phyloP scores from a whole-genome alignment of 2,329 filamentous ascomycete species.

The Neophaeococcomyces mojaviensis region DNA sequence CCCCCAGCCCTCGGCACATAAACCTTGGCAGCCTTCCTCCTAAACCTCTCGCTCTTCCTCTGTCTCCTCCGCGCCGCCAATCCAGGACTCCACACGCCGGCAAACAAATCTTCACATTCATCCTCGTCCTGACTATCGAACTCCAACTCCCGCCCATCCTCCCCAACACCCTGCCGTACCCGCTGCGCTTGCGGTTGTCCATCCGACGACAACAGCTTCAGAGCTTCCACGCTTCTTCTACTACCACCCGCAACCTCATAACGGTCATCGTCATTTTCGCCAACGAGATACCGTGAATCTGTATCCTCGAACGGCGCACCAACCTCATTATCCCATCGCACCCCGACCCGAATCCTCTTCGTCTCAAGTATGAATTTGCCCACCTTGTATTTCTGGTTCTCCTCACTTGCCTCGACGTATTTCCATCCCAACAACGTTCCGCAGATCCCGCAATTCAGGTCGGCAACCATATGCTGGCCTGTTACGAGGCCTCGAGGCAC shows the following conservation, averaged over 20 bases:
- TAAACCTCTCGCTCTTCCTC: conserved; percentile 18
- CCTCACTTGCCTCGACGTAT: conserved; percentile 56
- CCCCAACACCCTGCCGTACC: conserved; percentile 9
- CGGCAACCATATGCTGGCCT: conserved; percentile 55
- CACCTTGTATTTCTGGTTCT: conserved; percentile 56
- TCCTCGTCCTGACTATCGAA: conserved; percentile 61
- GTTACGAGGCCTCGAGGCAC: conserved; percentile 55
- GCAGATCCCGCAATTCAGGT: conserved; percentile 52
- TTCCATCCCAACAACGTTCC: conserved; percentile 56
- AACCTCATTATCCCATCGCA: conserved; percentile 44
- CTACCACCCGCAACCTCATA: too few species aligned
- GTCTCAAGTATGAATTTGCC: conserved; percentile 62
- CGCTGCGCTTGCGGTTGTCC: neutral
- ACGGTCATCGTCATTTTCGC: too few species aligned
- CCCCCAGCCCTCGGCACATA: conserved; percentile 1
- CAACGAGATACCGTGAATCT: neutral
- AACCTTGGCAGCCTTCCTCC: conserved; percentile 11
- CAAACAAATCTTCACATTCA: conserved; percentile 59
- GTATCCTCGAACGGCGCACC: conserved; percentile 9
- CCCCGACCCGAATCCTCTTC: conserved; percentile 43
- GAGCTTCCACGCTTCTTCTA: too few species aligned
- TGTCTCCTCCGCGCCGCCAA: conserved; percentile 42
- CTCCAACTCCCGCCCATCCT: conserved; percentile 37
- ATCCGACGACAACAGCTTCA: too few species aligned
- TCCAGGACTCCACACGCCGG: conserved; percentile 53